A percentile compares a stretch with the other conserved stretches of the same genome.
These are phyloP conservation scores for Paecilomyces sp. DNA, from an alignment of 2,329 filamentous ascomycete genomes.

Conservation along the genomic window DNA sequence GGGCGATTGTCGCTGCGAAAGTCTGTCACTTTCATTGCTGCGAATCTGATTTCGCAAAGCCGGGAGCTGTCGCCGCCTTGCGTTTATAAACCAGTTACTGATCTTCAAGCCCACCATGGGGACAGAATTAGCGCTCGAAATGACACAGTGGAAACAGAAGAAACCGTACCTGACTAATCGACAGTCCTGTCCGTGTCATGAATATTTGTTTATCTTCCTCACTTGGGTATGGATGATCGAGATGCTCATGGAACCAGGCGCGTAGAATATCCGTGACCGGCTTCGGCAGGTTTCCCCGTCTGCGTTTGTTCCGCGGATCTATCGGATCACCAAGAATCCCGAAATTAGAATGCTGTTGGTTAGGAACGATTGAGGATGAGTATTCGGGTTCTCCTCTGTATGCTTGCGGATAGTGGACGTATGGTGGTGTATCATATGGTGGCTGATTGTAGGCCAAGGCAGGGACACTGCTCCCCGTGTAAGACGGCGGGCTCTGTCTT, in stretches of 20 bases:
- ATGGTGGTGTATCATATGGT: constrained; percentile 19
- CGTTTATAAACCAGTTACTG: constrained; percentile 50
- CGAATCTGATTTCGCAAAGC: constrained; percentile 39
- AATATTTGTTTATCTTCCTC: constrained; percentile 83
- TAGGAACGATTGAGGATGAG: constrained; percentile 20
- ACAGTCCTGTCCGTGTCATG: constrained; percentile 67
- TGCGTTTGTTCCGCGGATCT: constrained; percentile 42
- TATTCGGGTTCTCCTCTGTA: constrained; percentile 27
- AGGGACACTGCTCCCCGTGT: constrained; percentile 8
- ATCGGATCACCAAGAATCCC: constrained; percentile 29
- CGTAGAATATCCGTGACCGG: constrained; percentile 76
- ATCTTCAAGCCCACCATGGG: constrained; percentile 27
- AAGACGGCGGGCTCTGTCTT: constrained; percentile 16
- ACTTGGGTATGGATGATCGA: constrained; percentile 76
- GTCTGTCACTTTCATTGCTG: constrained; percentile 13
- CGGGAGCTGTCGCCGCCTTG: constrained; percentile 40
- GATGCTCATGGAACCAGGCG: constrained; percentile 70
- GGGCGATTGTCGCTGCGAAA: background rate
- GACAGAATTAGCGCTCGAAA: background rate
- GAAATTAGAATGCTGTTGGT: constrained; percentile 28
- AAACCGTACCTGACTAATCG: constrained; percentile 55
- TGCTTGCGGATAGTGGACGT: constrained; percentile 11
- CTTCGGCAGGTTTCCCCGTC: constrained; percentile 83
- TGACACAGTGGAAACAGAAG: background rate
- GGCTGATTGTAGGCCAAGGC: constrained; percentile 19